A percentile compares a stretch with the other conserved stretches of the same genome.
These are phyloP conservation scores for Cryptosporidium sp. DNA, from an alignment of 169 alveolate species.

Conservation along the genomic window DNA sequence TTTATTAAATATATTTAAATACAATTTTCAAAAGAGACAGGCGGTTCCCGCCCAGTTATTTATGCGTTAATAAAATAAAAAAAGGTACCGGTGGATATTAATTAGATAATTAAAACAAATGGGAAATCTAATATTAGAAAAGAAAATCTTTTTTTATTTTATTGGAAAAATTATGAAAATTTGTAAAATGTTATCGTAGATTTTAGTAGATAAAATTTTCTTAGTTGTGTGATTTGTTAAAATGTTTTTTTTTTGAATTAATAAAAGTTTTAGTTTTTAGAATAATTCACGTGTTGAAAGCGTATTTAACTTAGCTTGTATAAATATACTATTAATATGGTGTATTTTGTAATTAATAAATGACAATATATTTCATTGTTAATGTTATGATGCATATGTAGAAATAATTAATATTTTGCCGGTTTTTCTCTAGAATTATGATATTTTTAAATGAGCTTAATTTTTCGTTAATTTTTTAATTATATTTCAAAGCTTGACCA, in stretches of 20 bases:
- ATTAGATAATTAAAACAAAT: no score
- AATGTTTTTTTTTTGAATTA: no score
- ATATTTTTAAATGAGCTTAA: no score
- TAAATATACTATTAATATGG: no score
- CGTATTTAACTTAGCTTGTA: neutral
- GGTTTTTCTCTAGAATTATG: neutral
- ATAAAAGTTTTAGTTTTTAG: neutral
- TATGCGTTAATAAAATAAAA: neutral
- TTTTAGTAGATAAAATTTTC: neutral
- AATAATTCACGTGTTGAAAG: neutral
- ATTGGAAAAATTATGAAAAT: no score
- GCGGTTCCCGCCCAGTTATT: neutral
- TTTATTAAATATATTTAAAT: no score
- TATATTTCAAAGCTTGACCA: neutral
- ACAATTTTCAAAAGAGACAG: slow-evolving; percentile 7
- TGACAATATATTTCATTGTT: no score
- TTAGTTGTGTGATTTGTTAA: no score
- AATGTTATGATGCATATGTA: no score
- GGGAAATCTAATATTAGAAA: neutral
- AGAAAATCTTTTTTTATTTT: no score
- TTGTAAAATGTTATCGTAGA: neutral
- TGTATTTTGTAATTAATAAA: no score
- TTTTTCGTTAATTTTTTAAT: no score
- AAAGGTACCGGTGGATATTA: slow-evolving; percentile 4
- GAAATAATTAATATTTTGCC: neutral